phyloP scores from a whole-genome alignment of 306 rosid species.

The Mimosa bimucronata region DNA sequence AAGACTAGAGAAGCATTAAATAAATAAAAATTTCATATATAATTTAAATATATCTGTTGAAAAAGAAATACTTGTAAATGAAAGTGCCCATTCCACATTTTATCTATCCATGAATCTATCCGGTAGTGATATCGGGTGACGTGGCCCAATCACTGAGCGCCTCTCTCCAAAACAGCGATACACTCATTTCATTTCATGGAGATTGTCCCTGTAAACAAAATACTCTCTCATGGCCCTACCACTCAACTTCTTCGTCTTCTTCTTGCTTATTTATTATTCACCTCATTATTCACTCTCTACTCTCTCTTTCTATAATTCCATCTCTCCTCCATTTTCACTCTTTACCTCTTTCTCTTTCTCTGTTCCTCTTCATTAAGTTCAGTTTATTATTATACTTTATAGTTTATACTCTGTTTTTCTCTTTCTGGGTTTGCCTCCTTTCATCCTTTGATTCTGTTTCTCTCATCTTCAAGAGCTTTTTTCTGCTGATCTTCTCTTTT shows the following conservation, averaged over 20 bases:
- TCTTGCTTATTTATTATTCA: constrained; percentile 3
- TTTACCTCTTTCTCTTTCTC: not conserved
- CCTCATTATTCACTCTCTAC: constrained; percentile 10
- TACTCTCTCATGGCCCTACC: not conserved
- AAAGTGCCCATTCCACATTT: not conserved
- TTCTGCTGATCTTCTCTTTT: not conserved
- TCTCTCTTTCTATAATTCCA: not conserved
- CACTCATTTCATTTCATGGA: not conserved
- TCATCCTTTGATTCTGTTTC: constrained; percentile 17
- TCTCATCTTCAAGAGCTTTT: constrained; percentile 9
- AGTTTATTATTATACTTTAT: no score
- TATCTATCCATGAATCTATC: constrained; percentile 56
- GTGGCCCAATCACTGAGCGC: constrained; percentile 69
- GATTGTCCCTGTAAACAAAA: not conserved
- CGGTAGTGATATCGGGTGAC: constrained; percentile 58
- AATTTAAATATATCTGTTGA: not conserved
- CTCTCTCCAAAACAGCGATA: not conserved
- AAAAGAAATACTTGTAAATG: not conserved
- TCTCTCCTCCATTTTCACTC: not conserved
- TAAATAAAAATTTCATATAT: no score
- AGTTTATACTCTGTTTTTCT: not conserved
- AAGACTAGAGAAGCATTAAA: no score
- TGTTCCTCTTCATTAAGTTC: not conserved
- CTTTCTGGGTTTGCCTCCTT: constrained; percentile 42
- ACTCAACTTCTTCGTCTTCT: not conserved